These are phyloP conservation scores for Prunus persica DNA, from an alignment of 306 rosid genomes.

Conservation along the genomic window DNA sequence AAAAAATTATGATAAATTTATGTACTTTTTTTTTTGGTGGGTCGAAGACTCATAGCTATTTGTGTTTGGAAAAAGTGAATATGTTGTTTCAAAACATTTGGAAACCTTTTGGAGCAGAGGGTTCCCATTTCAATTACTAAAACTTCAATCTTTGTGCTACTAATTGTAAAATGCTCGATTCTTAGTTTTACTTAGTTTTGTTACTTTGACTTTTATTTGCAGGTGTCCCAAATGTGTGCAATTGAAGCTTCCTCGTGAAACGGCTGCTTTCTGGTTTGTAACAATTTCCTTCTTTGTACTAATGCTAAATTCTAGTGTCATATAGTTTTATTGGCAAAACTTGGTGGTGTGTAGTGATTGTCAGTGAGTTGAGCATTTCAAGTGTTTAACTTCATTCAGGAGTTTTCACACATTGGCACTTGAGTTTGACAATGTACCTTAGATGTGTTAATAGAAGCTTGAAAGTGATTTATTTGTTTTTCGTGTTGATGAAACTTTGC, in stretches of 20 bases:
- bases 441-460: not conserved
- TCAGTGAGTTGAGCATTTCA: not conserved
- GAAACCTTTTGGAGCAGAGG: not conserved
- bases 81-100: not conserved
- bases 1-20: not conserved
- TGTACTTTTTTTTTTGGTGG: not conserved
- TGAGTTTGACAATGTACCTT: not conserved
- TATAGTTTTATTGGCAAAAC: not conserved
- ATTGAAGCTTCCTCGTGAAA: slow-evolving; percentile 86
- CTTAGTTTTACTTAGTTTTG: not conserved
- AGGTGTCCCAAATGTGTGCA: slow-evolving; percentile 96
- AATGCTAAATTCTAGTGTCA: not conserved
- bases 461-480: not conserved
- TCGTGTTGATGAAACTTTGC: not conserved
- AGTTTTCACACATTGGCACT: not conserved
- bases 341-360: not conserved
- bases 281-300: slow-evolving; percentile 12
- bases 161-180: not conserved
- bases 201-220: not conserved
- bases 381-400: not conserved
- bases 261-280: slow-evolving; percentile 90
- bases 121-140: not conserved
- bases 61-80: not conserved
- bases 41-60: not conserved
- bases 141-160: not conserved